Conservation (phyloP, 2,329 filamentous ascomycete species). For the Phaeosphaeriaceae sp. region DNA sequence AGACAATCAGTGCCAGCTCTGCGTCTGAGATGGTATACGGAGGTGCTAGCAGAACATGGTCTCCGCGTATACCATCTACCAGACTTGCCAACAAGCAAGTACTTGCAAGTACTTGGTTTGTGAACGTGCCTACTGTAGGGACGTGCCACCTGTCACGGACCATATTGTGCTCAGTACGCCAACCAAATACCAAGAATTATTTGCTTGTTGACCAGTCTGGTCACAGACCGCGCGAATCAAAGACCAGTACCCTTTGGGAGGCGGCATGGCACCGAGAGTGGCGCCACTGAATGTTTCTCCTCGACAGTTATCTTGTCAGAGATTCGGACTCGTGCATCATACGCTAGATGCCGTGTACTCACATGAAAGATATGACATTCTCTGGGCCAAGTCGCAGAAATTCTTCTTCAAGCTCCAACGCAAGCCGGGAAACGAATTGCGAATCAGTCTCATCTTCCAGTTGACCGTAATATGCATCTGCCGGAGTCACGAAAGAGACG, state of each 20-base stretch:
- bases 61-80: background rate
- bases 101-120: too few species aligned
- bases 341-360: too few species aligned
- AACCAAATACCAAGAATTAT: too few species aligned
- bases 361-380: constrained; percentile 55
- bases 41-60: background rate
- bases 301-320: background rate
- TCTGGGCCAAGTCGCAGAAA: constrained; percentile 60
- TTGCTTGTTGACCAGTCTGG: too few species aligned
- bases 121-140: too few species aligned
- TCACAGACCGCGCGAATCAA: constrained; percentile 62
- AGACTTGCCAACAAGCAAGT: too few species aligned
- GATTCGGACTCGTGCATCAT: too few species aligned
- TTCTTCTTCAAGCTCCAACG: constrained; percentile 69
- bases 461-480: constrained; percentile 67
- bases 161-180: too few species aligned
- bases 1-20: background rate
- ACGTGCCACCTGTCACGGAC: too few species aligned
- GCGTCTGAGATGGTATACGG: background rate
- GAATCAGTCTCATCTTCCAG: constrained; percentile 59
- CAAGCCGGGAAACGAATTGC: constrained; percentile 65
- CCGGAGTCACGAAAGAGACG: constrained; percentile 68
- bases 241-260: constrained; percentile 61
- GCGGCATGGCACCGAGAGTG: constrained; percentile 57
- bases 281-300: constrained; percentile 33